Conservation (phyloP, 768 basidiomycete genomes). For the Psilocybe cubensis region DNA sequence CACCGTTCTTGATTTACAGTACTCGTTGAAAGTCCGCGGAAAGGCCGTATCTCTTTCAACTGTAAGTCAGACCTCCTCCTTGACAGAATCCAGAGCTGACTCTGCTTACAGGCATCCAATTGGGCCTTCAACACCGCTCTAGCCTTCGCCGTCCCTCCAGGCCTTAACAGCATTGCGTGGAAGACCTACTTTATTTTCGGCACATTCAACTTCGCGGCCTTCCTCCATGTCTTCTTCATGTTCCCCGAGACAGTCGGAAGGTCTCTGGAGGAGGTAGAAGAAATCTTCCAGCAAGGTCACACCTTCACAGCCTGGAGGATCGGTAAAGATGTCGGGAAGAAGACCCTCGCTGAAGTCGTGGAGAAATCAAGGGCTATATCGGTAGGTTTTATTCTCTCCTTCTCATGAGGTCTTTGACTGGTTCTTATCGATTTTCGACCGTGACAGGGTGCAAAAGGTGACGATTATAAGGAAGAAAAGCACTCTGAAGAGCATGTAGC, state of each 20-base stretch:
- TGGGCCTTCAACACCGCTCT: slow-evolving; percentile 78
- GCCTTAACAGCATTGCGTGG: slow-evolving; percentile 67
- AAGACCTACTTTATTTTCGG: slow-evolving; percentile 82
- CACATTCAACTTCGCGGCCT: slow-evolving; percentile 74
- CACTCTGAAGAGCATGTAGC: slow-evolving; percentile 14
- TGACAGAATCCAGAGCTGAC: not conserved
- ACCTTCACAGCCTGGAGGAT: slow-evolving; percentile 75
- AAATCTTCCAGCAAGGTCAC: slow-evolving; percentile 72
- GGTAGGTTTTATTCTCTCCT: slow-evolving; percentile 2
- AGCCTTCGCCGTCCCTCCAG: slow-evolving; percentile 77
- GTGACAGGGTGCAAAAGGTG: slow-evolving; percentile 12
- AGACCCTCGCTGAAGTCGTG: slow-evolving; percentile 58
- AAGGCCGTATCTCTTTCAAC: slow-evolving; percentile 61
- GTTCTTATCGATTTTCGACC: not conserved
- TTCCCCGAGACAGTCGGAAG: slow-evolving; percentile 79
- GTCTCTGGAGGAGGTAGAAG: slow-evolving; percentile 80
- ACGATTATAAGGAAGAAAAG: slow-evolving; percentile 21
- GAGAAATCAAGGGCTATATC: slow-evolving; percentile 25
- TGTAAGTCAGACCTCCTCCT: slow-evolving; percentile 20
- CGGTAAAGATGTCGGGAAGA: slow-evolving; percentile 62
- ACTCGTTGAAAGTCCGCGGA: slow-evolving; percentile 65
- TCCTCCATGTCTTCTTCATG: slow-evolving; percentile 76
- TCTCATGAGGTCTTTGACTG: not conserved
- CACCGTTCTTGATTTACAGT: slow-evolving; percentile 31
- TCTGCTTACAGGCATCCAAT: slow-evolving; percentile 46